phyloP scores from a whole-genome alignment of 768 basidiomycete genomes.

The Calocera viscosa region DNA sequence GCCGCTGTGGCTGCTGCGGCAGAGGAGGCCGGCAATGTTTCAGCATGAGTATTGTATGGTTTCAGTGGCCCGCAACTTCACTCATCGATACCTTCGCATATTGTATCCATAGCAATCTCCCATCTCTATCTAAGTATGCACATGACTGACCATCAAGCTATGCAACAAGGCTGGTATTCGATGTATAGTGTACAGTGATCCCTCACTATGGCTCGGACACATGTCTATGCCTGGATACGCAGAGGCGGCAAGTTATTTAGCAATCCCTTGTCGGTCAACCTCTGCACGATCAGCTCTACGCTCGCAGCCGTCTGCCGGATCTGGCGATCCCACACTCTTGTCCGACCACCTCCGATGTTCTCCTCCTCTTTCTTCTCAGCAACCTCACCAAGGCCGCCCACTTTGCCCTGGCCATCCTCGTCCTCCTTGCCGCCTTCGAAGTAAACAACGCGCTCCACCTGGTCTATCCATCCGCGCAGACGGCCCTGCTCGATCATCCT shows the following conservation, averaged over 20 bases:
- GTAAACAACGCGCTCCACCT: slow-evolving; percentile 87
- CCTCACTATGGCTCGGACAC: not conserved
- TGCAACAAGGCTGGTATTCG: slow-evolving; percentile 3
- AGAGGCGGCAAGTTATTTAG: slow-evolving; percentile 23
- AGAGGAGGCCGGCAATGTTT: slow-evolving; percentile 3
- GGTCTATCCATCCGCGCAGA: slow-evolving; percentile 85
- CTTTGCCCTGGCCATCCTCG: slow-evolving; percentile 86
- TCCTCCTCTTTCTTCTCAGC: slow-evolving; percentile 72
- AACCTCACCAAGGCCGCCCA: slow-evolving; percentile 79
- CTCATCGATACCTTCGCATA: not conserved
- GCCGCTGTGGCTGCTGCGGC: not conserved
- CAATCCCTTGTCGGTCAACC: slow-evolving; percentile 60
- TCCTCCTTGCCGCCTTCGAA: slow-evolving; percentile 82
- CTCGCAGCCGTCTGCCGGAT: slow-evolving; percentile 80
- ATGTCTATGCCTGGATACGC: not conserved
- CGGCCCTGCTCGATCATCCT: slow-evolving; percentile 98
- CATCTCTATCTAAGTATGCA: not conserved
- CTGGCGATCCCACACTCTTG: slow-evolving; percentile 91
- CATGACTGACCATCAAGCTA: not conserved
- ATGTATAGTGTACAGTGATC: slow-evolving; percentile 4
- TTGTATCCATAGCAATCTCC: slow-evolving; percentile 7
- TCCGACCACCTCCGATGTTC: slow-evolving; percentile 67
- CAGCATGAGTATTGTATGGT: not conserved
- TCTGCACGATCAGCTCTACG: slow-evolving; percentile 78
- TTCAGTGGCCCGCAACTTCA: not conserved